phyloP scores from a whole-genome alignment of 345 rosid genomes.

The Acer yangbiense region DNA sequence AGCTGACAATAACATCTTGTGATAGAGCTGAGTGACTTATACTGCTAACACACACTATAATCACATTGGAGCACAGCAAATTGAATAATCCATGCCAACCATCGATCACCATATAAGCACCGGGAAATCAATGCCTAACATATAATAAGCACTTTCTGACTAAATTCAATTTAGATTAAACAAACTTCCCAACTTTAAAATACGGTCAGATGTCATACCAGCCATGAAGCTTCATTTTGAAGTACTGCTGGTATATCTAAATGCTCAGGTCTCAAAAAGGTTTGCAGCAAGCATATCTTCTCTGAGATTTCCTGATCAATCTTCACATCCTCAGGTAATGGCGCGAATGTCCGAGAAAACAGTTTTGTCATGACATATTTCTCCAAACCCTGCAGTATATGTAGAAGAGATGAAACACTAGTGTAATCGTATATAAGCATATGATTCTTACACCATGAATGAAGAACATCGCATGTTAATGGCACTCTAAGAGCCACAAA shows the following conservation, averaged over 20 bases:
- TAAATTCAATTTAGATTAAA: not conserved
- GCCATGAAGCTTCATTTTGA: slow-evolving; percentile 59
- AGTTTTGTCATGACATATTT: slow-evolving; percentile 61
- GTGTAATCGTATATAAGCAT: not conserved
- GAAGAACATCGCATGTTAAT: not conserved
- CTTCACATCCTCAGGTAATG: slow-evolving; percentile 45
- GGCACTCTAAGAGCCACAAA: not conserved
- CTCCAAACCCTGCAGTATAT: slow-evolving; percentile 53
- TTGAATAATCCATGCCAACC: not conserved
- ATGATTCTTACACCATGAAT: not conserved
- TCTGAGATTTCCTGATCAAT: slow-evolving; percentile 46
- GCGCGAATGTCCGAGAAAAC: slow-evolving; percentile 48
- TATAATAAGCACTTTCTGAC: not conserved
- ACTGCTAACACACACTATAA: not conserved
- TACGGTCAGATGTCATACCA: slow-evolving; percentile 43
- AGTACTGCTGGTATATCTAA: slow-evolving; percentile 55
- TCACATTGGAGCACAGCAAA: not conserved
- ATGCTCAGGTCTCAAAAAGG: slow-evolving; percentile 62
- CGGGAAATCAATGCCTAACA: not conserved
- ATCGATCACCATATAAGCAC: not conserved
- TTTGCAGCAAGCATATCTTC: slow-evolving; percentile 50
- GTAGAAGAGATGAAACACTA: not conserved
- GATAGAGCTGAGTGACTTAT: no score
- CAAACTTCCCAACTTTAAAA: not conserved
- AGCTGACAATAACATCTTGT: no score